Percentiles rank a stretch among this genome's conserved stretches.
Evolutionary conservation across 176 grass and related monocot species (phyloP).

Genomic region (Pontederia paniculata): DNA sequence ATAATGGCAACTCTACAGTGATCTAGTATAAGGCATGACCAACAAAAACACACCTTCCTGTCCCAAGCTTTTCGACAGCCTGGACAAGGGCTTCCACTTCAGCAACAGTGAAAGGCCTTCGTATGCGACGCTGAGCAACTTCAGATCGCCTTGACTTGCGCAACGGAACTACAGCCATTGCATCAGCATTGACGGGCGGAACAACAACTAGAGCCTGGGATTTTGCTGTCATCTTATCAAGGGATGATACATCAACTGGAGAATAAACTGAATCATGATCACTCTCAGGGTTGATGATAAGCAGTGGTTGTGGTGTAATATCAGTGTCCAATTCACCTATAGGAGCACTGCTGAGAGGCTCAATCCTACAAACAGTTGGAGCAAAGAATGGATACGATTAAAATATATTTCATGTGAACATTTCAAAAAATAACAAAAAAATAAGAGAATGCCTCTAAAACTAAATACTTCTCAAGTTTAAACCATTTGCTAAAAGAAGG

Average conservation of each 20-base stretch:
- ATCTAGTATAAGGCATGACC: constrained; percentile 7
- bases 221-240: constrained; percentile 20
- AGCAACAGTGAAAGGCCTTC: constrained; percentile 57
- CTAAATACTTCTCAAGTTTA: neutral
- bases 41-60: constrained; percentile 53
- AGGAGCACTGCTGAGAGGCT: constrained; percentile 21
- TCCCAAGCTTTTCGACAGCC: constrained; percentile 67
- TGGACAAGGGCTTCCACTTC: constrained; percentile 65
- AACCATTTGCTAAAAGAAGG: constrained; percentile 7
- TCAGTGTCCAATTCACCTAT: constrained; percentile 12
- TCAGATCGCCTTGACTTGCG: constrained; percentile 28
- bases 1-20: neutral
- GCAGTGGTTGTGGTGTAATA: constrained; percentile 12
- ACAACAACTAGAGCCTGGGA: constrained; percentile 29
- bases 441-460: neutral
- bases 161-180: constrained; percentile 32
- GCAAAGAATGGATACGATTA: no score
- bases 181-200: constrained; percentile 18
- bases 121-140: constrained; percentile 38
- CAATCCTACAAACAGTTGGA: constrained; percentile 17
- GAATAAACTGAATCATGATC: constrained; percentile 35
- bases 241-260: constrained; percentile 27
- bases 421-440: no score
- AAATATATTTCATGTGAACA: no score
- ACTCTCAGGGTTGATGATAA: constrained; percentile 29